A percentile compares a stretch with the other conserved stretches of the same genome.
Conservation (phyloP, 1,284 basidiomycete genomes). For the Fomitopsis schrenkii region DNA sequence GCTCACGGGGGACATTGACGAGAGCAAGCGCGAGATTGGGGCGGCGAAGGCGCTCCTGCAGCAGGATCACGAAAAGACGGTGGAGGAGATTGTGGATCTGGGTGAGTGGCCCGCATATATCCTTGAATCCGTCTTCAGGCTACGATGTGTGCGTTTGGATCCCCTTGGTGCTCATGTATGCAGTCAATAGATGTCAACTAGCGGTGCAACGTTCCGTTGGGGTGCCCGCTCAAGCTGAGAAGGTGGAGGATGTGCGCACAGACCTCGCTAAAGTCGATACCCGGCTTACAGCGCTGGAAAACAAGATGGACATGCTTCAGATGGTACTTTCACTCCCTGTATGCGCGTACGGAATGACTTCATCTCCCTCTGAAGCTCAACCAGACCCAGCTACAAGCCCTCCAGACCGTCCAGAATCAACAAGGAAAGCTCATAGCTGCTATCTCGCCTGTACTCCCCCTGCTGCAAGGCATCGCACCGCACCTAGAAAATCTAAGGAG, state of each 20-base stretch:
- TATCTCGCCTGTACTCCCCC: constrained; percentile 51
- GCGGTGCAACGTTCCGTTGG: constrained; percentile 57
- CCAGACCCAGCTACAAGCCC: constrained; percentile 32
- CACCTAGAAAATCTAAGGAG: constrained; percentile 51
- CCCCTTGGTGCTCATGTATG: neutral
- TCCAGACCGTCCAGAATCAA: constrained; percentile 51
- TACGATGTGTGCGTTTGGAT: too few relatives aligned
- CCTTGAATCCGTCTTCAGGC: neutral
- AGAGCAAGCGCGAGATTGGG: constrained; percentile 25
- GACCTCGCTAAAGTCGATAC: constrained; percentile 31
- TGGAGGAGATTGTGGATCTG: constrained; percentile 32
- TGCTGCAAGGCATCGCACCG: constrained; percentile 51
- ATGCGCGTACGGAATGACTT: neutral
- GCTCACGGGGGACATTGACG: constrained; percentile 24
- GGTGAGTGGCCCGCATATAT: constrained; percentile 21
- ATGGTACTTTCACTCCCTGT: constrained; percentile 30
- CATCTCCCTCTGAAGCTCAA: constrained; percentile 16
- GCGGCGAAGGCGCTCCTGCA: constrained; percentile 25
- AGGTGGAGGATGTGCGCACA: constrained; percentile 38
- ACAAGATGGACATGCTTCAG: constrained; percentile 53
- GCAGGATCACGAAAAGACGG: constrained; percentile 25
- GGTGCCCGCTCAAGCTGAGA: constrained; percentile 45
- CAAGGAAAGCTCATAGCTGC: constrained; percentile 45
- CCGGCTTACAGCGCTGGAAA: constrained; percentile 46
- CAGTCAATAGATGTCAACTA: constrained; percentile 57